Evolutionary conservation across 768 basidiomycete species (phyloP), one percentile per base, ranked within the genome.

Genomic region (Russula compacta): DNA sequence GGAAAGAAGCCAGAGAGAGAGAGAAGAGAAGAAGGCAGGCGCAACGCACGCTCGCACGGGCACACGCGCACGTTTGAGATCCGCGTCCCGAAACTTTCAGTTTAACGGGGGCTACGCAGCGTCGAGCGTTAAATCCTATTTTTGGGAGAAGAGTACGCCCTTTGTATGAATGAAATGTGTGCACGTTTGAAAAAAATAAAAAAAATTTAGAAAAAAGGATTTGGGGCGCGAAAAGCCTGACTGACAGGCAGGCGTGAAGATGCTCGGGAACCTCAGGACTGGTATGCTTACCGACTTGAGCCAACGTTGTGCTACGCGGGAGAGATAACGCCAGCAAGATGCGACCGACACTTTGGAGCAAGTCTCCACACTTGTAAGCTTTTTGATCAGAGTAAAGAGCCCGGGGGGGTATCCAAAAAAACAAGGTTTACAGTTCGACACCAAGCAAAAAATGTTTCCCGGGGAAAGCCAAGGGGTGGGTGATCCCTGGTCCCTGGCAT

Each of bases 351-450:
- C 15, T 43, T 24, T 9, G 21, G 21, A 6, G 42, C 42, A 7
- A 42, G 43, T 1, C 40, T 42, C 40, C 40, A 6, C 14, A 11
- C 10, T 35, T 29, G 24, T 29, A 29, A 19, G 6, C 49, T 51
- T 15, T 8, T 24, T 17, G 48, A 33, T 11, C 7, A 4, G 8
- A 14, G 10, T 21, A 58, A 12, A n/a, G 40, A 49, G 58, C 58
- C 42, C 58, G 50, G 53, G 47, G 47, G 40, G 35, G 43, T 38
- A 38, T 24, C 5, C 24, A 43, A 35, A 15, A 14, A 53, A 54
- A 54, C 56, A 63, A 63, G 33, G 61, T 63, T 63, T 63, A 63
- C 52, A 53, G 61, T 63, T 58, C 33, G 47, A 53, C 51, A 39
- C 24, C 24, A 29, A 29, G 24, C 24, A 53, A 24, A 6, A 32